phyloP scores from a whole-genome alignment of 306 rosid species.

The Rubus idaeus region DNA sequence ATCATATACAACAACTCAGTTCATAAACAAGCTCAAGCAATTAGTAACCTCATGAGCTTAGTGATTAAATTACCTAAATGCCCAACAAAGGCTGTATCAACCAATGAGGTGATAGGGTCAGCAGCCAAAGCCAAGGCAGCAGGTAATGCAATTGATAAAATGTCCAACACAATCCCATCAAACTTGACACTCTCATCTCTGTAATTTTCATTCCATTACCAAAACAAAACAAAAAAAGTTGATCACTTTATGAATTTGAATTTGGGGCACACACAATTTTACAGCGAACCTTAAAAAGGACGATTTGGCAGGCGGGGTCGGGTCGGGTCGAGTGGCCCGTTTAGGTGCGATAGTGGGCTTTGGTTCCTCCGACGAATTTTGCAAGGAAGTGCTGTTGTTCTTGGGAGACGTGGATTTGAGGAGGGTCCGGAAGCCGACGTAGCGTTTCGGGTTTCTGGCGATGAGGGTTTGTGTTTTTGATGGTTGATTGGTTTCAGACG shows the following conservation, averaged over 20 bases:
- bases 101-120: slow-evolving; percentile 83
- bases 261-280: background rate
- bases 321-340: background rate
- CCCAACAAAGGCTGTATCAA: slow-evolving; percentile 89
- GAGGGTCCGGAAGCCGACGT: slow-evolving; percentile 16
- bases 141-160: slow-evolving; percentile 84
- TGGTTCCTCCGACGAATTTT: slow-evolving; percentile 32
- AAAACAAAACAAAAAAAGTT: background rate
- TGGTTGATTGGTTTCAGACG: slow-evolving; percentile 22
- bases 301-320: slow-evolving; percentile 11
- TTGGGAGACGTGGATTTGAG: slow-evolving; percentile 30
- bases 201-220: slow-evolving; percentile 2
- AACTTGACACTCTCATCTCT: slow-evolving; percentile 38
- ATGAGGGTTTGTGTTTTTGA: slow-evolving; percentile 20
- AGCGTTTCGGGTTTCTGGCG: slow-evolving; percentile 31
- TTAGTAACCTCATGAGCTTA: background rate
- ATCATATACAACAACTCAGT: background rate
- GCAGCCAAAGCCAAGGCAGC: slow-evolving; percentile 91
- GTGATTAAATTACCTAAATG: slow-evolving; percentile 61
- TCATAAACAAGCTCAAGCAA: background rate
- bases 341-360: slow-evolving; percentile 9
- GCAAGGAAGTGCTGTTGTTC: slow-evolving; percentile 23
- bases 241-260: background rate
- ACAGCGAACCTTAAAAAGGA: slow-evolving; percentile 36
- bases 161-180: slow-evolving; percentile 70